Evolutionary conservation across 208 protist species (phyloP).

Genomic region (Crithidia thermophila): DNA sequence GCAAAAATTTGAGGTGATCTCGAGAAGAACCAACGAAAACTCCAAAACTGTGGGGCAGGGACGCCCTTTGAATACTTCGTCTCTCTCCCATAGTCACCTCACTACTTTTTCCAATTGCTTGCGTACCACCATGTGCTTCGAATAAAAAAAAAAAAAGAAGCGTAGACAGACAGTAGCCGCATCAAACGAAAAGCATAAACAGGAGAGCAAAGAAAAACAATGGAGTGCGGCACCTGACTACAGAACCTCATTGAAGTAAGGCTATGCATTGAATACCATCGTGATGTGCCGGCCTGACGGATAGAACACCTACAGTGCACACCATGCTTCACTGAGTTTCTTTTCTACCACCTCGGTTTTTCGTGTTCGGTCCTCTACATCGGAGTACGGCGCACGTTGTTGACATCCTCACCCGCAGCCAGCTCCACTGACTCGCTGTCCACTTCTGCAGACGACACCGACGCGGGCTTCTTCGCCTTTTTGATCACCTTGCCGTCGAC

Average conservation of each 20-base stretch:
- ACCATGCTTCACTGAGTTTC: too few relatives aligned
- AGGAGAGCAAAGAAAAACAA: not conserved
- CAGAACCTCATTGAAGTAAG: not conserved
- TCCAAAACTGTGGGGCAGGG: too few relatives aligned
- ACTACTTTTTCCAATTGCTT: not conserved
- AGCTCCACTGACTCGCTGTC: not conserved
- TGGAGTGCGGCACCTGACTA: not conserved
- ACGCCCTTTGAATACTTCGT: too few relatives aligned
- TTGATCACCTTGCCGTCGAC: conserved; percentile 38
- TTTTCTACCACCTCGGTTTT: too few relatives aligned
- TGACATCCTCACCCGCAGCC: not conserved
- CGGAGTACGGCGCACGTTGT: too few relatives aligned
- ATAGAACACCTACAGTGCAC: too few relatives aligned
- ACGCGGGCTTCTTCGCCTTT: conserved; percentile 20
- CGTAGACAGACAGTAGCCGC: not conserved
- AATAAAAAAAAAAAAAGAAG: not conserved
- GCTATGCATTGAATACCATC: too few relatives aligned
- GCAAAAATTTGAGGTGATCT: too few relatives aligned
- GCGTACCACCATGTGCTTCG: not conserved
- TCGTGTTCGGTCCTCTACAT: too few relatives aligned
- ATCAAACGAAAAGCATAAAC: not conserved
- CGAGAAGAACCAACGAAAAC: too few relatives aligned
- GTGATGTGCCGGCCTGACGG: too few relatives aligned
- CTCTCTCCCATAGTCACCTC: too few relatives aligned
- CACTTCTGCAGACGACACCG: conserved; percentile 1